These are phyloP conservation scores for Bassia scoparia DNA, from an alignment of 148 eudicot genomes.

Conservation along the genomic window DNA sequence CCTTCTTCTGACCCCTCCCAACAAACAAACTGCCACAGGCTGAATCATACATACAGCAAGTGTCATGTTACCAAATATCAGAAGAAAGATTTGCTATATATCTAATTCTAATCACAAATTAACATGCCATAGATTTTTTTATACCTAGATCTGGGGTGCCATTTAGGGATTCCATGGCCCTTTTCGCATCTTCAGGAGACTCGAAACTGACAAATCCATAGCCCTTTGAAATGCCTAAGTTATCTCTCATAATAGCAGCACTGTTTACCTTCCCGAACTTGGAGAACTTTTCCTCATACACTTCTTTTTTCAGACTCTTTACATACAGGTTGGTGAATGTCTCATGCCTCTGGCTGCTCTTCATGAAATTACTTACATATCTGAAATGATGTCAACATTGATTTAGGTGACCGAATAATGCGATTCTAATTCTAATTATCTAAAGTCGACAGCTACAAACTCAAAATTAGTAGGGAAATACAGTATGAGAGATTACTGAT, in stretches of 20 bases:
- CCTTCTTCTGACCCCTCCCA: conserved; percentile 38
- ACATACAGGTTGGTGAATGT: conserved; percentile 42
- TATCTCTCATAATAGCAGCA: conserved; percentile 39
- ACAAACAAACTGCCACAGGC: conserved; percentile 45
- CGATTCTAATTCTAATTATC: not conserved
- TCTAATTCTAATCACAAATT: not conserved
- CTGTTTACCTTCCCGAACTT: conserved; percentile 36
- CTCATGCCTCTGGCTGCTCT: conserved; percentile 37
- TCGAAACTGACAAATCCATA: conserved; percentile 44
- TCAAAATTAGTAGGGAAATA: not conserved
- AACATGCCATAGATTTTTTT: not conserved
- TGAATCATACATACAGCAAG: conserved; percentile 11
- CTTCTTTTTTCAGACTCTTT: conserved; percentile 30
- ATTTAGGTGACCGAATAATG: not conserved
- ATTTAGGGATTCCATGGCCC: conserved; percentile 42
- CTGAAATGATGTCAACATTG: conserved; percentile 17
- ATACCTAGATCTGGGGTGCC: conserved; percentile 41
- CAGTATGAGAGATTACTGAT: not conserved
- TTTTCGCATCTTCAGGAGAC: conserved; percentile 36
- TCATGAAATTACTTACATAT: conserved; percentile 46
- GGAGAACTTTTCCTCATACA: conserved; percentile 41
- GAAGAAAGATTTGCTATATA: not conserved
- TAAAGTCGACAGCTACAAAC: not conserved
- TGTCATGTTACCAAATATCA: not conserved
- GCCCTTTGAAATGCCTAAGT: conserved; percentile 41